phyloP scores from a whole-genome alignment of 2,329 filamentous ascomycete genomes.

The Didymosphaeria variabile region DNA sequence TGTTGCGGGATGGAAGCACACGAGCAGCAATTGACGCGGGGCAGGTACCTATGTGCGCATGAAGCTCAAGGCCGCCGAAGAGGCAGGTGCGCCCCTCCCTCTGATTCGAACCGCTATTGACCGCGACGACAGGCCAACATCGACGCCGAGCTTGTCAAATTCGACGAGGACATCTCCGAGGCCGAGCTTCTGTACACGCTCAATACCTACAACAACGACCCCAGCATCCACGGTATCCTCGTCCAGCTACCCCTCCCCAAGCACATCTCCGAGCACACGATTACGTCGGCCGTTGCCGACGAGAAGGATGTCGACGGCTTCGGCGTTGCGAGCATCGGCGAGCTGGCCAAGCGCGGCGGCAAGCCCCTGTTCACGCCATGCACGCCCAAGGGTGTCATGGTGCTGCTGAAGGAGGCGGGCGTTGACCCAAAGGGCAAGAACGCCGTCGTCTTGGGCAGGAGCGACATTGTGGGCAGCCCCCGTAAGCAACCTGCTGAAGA shows the following conservation, averaged over 20 bases:
- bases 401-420: constrained; percentile 82
- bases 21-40: constrained; percentile 39
- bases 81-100: constrained; percentile 63
- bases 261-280: constrained; percentile 86
- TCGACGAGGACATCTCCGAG: constrained; percentile 82
- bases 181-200: constrained; percentile 86
- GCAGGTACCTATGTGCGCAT: constrained; percentile 97
- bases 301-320: constrained; percentile 99
- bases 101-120: constrained; percentile 5
- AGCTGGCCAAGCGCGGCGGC: constrained; percentile 94
- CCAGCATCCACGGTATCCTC: constrained; percentile 86
- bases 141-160: constrained; percentile 83
- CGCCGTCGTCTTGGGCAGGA: constrained; percentile 91
- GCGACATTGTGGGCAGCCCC: constrained; percentile 98
- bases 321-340: constrained; percentile 91
- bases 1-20: not conserved
- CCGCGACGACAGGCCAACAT: constrained; percentile 78
- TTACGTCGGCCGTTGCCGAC: constrained; percentile 89
- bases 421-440: constrained; percentile 88
- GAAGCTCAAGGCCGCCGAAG: constrained; percentile 96
- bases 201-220: constrained; percentile 83
- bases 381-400: constrained; percentile 98
- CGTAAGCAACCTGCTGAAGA: constrained; percentile 93
- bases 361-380: constrained; percentile 90
- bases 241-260: constrained; percentile 91